Conservation (phyloP, 352 stramenopile genomes). For the Aphanomyces invadans region DNA sequence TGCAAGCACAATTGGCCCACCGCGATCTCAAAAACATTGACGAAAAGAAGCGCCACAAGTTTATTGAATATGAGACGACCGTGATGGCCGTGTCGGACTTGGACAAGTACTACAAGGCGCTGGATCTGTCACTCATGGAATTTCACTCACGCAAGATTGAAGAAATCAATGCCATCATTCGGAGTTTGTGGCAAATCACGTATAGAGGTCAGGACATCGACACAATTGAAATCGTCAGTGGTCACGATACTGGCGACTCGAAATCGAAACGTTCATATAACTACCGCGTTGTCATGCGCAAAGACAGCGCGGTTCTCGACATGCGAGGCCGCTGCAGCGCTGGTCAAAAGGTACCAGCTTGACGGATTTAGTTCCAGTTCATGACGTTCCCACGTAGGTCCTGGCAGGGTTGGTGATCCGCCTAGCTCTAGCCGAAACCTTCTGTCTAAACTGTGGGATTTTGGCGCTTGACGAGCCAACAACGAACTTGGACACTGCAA, state of each 20-base stretch:
- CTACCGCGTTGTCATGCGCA: conserved; percentile 99
- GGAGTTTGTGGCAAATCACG: conserved; percentile 95
- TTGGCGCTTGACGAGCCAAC: conserved; percentile 98
- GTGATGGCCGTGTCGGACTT: conserved; percentile 93
- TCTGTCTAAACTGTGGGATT: conserved; percentile 98
- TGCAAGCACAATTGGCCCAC: conserved; percentile 46
- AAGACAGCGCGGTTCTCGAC: conserved; percentile 91
- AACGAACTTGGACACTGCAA: conserved; percentile 95
- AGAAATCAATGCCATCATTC: conserved; percentile 99
- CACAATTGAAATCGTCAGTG: conserved; percentile 96
- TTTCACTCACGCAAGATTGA: conserved; percentile 99
- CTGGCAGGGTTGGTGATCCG: conserved; percentile 96
- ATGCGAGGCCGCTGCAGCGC: conserved; percentile 99
- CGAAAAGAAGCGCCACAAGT: conserved; percentile 87
- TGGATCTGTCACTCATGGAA: conserved; percentile 93
- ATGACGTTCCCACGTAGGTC: conserved; percentile 33
- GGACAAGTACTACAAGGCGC: conserved; percentile 94
- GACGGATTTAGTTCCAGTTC: background rate
- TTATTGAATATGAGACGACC: conserved; percentile 96
- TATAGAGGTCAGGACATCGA: conserved; percentile 99
- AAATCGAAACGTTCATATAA: conserved; percentile 91
- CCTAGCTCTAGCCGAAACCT: conserved; percentile 97
- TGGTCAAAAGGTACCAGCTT: conserved; percentile 88
- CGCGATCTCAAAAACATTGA: conserved; percentile 91
- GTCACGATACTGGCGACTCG: conserved; percentile 49